Evolutionary conservation across 2,329 filamentous ascomycete genomes (phyloP).

Genomic region (Fusarium pseudograminearum): DNA sequence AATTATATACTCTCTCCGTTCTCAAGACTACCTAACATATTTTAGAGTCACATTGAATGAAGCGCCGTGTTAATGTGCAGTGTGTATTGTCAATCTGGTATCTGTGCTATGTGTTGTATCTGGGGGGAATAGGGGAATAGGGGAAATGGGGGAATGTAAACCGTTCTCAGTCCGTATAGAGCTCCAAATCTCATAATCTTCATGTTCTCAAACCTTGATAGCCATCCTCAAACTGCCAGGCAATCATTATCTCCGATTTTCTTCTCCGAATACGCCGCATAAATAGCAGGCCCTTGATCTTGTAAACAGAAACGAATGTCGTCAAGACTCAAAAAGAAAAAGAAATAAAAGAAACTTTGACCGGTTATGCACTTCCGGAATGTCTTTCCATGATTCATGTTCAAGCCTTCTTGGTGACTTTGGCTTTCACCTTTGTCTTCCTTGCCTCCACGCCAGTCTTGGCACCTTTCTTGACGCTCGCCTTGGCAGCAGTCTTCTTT

Average conservation of each 20-base stretch:
- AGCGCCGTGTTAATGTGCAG: background rate
- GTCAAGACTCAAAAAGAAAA: background rate
- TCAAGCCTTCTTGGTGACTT: background rate
- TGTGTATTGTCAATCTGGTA: background rate
- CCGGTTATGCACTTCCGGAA: too few relatives aligned
- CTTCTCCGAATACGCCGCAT: background rate
- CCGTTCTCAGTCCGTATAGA: background rate
- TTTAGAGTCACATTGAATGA: accelerated
- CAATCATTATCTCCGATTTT: too few relatives aligned
- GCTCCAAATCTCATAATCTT: background rate
- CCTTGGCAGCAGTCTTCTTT: background rate
- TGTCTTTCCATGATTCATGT: background rate
- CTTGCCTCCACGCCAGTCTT: background rate
- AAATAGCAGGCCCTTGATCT: background rate
- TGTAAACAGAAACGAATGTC: background rate
- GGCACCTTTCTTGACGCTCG: background rate
- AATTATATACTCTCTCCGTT: too few relatives aligned
- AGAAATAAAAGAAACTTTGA: too few relatives aligned
- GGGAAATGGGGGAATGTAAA: background rate
- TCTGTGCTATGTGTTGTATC: background rate
- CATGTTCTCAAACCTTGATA: background rate
- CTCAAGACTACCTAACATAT: accelerated
- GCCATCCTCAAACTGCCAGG: background rate
- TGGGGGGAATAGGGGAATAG: background rate
- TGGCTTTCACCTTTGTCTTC: background rate